These are phyloP conservation scores for Verticillium zaregamsianum DNA, from an alignment of 2,329 filamentous ascomycete genomes.

Conservation along the genomic window DNA sequence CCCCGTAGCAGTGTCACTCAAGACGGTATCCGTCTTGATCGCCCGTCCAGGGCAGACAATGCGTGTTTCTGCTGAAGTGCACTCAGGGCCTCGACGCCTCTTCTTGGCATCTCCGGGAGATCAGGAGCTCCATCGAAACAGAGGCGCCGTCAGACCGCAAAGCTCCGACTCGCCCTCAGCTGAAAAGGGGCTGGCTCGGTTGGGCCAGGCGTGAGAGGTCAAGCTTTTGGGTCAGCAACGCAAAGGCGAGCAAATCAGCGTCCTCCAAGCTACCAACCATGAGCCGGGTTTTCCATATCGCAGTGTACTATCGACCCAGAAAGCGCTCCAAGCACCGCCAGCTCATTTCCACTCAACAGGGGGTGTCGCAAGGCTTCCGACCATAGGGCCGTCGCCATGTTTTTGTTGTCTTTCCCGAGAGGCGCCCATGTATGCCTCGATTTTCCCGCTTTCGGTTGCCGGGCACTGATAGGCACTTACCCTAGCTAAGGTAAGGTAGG, in stretches of 20 bases:
- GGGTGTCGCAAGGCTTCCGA: background rate
- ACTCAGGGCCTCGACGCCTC: background rate
- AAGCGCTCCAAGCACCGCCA: background rate
- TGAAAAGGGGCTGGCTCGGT: background rate
- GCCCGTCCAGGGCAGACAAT: background rate
- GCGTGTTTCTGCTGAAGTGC: background rate
- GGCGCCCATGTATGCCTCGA: background rate
- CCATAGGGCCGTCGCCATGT: background rate
- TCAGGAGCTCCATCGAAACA: background rate
- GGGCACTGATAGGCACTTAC: background rate
- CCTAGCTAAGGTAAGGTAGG: background rate
- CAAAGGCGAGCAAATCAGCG: background rate
- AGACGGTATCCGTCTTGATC: background rate
- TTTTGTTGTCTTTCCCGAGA: background rate
- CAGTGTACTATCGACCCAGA: background rate
- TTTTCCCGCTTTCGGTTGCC: background rate
- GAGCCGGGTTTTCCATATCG: background rate
- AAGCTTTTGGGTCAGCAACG: background rate
- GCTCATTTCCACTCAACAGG: background rate
- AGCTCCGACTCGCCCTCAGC: background rate
- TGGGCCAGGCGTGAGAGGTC: background rate
- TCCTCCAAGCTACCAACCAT: background rate
- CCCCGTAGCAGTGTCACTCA: no score
- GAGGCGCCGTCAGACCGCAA: background rate
- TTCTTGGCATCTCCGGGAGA: background rate